These are phyloP conservation scores for Plantago coronopus DNA, from an alignment of 305 asterid species.

Conservation along the genomic window DNA sequence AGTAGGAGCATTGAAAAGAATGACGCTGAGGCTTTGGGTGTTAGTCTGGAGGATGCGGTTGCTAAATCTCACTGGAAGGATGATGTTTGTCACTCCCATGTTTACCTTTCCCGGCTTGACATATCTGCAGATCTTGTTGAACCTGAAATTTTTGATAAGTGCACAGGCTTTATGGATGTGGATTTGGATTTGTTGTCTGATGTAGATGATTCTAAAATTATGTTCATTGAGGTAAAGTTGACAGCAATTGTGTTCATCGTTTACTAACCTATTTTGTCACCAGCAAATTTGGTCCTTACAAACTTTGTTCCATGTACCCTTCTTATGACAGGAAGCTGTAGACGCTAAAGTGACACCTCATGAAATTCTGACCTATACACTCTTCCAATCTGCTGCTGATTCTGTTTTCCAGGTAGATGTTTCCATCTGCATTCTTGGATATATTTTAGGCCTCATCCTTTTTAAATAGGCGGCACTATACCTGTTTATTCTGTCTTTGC, in stretches of 20 bases:
- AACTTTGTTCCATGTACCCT: constrained; percentile 10
- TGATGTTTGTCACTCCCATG: constrained; percentile 33
- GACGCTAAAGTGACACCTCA: constrained; percentile 36
- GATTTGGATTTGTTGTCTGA: constrained; percentile 38
- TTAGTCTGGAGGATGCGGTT: constrained; percentile 32
- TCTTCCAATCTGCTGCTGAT: constrained; percentile 50
- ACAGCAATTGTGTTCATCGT: constrained; percentile 5
- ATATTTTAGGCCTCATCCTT: neutral
- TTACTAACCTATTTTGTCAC: constrained; percentile 5
- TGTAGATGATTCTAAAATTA: constrained; percentile 40
- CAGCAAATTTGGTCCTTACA: neutral
- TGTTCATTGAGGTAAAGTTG: constrained; percentile 61
- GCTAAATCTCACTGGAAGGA: constrained; percentile 38
- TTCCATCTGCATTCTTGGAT: neutral
- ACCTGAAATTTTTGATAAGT: constrained; percentile 59
- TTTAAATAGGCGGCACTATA: neutral
- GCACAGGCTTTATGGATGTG: constrained; percentile 42
- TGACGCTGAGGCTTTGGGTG: constrained; percentile 33
- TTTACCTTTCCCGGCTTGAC: constrained; percentile 80
- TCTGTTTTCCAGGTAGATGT: constrained; percentile 72
- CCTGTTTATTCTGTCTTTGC: neutral
- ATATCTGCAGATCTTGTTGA: constrained; percentile 82
- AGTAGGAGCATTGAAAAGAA: constrained; percentile 38
- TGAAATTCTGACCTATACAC: constrained; percentile 33
- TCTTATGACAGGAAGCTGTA: constrained; percentile 37